phyloP scores from a whole-genome alignment of 345 rosid genomes.

The Syzygium oleosum region DNA sequence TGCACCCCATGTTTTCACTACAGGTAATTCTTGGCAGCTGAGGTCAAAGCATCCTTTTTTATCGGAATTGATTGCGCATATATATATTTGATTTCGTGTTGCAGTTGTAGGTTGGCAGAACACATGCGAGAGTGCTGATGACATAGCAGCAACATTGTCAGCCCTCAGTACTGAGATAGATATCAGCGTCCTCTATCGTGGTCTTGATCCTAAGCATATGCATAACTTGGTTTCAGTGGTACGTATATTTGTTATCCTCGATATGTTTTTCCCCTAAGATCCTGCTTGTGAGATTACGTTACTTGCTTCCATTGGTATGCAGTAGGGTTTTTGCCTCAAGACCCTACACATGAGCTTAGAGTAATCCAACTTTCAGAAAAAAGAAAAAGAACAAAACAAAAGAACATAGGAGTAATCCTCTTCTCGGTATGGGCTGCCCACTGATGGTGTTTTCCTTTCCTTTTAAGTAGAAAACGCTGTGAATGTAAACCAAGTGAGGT shows the following conservation, averaged over 20 bases:
- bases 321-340: background rate
- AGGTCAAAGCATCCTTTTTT: background rate
- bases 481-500: background rate
- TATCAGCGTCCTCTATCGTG: slow-evolving; percentile 74
- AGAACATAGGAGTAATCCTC: background rate
- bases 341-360: background rate
- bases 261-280: background rate
- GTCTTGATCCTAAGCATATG: slow-evolving; percentile 53
- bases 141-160: slow-evolving; percentile 79
- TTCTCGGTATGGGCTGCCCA: background rate
- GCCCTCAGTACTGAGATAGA: slow-evolving; percentile 76
- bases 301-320: background rate
- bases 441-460: background rate
- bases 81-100: slow-evolving; percentile 7
- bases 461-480: background rate
- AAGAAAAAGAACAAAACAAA: background rate
- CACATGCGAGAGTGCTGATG: slow-evolving; percentile 74
- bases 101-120: slow-evolving; percentile 98
- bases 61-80: background rate
- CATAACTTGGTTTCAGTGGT: slow-evolving; percentile 90
- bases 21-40: slow-evolving; percentile 37
- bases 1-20: slow-evolving; percentile 72
- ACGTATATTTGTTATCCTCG: background rate
- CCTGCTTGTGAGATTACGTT: background rate
- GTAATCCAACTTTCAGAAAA: background rate